Evolutionary conservation across 805 yeast genomes (phyloP).

Genomic region (Candida verbasci): DNA sequence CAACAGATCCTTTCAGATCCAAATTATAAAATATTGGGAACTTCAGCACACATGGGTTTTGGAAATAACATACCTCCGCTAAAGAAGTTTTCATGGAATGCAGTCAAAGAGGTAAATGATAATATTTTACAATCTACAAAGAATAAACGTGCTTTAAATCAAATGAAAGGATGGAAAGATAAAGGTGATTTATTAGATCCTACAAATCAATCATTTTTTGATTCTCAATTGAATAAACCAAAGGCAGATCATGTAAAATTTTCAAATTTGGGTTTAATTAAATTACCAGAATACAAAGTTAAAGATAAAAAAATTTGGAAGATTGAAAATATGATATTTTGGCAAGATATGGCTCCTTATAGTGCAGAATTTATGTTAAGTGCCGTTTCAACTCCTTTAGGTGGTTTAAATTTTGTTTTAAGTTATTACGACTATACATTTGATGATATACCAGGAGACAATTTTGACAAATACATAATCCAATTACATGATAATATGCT

Average conservation of each 20-base stretch:
- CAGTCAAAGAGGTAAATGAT: slow-evolving; percentile 17
- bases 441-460: slow-evolving; percentile 18
- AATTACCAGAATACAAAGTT: slow-evolving; percentile 16
- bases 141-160: slow-evolving; percentile 22
- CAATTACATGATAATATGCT: slow-evolving; percentile 17
- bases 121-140: slow-evolving; percentile 14
- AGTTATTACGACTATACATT: slow-evolving; percentile 24
- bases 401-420: slow-evolving; percentile 33
- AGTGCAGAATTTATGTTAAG: slow-evolving; percentile 32
- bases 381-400: slow-evolving; percentile 23
- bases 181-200: slow-evolving; percentile 11
- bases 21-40: slow-evolving; percentile 26
- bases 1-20: slow-evolving; percentile 13
- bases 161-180: slow-evolving; percentile 16
- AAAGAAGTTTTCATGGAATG: slow-evolving; percentile 29
- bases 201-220: slow-evolving; percentile 19
- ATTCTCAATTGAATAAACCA: slow-evolving; percentile 16
- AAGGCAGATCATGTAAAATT: slow-evolving; percentile 30
- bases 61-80: slow-evolving; percentile 28
- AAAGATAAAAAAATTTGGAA: slow-evolving; percentile 16
- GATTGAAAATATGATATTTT: slow-evolving; percentile 27
- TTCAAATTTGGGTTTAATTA: slow-evolving; percentile 33
- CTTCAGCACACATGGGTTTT: slow-evolving; percentile 30
- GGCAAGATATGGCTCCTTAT: slow-evolving; percentile 32
- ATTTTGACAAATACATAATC: slow-evolving; percentile 20